Evolutionary conservation across 352 stramenopile species (phyloP).

Genomic region (Globisporangium emineosum): DNA sequence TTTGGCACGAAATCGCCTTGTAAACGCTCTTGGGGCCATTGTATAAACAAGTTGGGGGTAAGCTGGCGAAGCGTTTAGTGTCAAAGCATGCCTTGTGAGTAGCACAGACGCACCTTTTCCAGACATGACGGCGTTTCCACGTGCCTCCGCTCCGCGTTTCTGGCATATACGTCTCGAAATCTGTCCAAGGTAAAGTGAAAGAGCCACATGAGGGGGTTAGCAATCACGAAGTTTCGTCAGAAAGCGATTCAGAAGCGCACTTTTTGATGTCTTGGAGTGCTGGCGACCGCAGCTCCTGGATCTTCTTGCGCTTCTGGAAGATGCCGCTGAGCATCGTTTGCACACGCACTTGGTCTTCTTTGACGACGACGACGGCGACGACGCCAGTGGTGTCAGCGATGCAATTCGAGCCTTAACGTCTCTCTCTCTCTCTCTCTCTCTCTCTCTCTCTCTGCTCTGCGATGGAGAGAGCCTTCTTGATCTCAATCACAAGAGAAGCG

Average conservation of each 20-base stretch:
- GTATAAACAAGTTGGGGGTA: no score
- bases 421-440: no score
- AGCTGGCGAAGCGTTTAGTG: no score
- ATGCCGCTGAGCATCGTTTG: slow-evolving; percentile 75
- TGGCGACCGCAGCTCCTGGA: slow-evolving; percentile 59
- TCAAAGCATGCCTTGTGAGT: no score
- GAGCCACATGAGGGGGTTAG: no score
- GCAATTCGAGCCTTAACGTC: not conserved
- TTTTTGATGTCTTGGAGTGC: slow-evolving; percentile 77
- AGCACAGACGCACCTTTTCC: slow-evolving; percentile 50
- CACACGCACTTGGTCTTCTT: no score
- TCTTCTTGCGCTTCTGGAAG: slow-evolving; percentile 82
- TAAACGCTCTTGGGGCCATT: slow-evolving; percentile 76
- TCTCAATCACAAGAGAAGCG: not conserved
- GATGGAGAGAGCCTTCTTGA: not conserved
- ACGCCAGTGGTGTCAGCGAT: slow-evolving; percentile 3
- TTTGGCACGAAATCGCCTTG: slow-evolving; percentile 82
- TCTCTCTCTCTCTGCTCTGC: no score
- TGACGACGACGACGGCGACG: not conserved
- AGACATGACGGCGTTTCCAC: slow-evolving; percentile 64
- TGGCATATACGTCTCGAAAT: slow-evolving; percentile 69
- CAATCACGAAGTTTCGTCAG: no score
- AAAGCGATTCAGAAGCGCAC: no score
- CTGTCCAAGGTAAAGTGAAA: no score
- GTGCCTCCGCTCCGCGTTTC: slow-evolving; percentile 50